A percentile compares a stretch with the other conserved stretches of the same genome.
These are phyloP conservation scores for Phyllosticta paracitricarpa DNA, from an alignment of 2,329 filamentous ascomycete species.

Conservation along the genomic window DNA sequence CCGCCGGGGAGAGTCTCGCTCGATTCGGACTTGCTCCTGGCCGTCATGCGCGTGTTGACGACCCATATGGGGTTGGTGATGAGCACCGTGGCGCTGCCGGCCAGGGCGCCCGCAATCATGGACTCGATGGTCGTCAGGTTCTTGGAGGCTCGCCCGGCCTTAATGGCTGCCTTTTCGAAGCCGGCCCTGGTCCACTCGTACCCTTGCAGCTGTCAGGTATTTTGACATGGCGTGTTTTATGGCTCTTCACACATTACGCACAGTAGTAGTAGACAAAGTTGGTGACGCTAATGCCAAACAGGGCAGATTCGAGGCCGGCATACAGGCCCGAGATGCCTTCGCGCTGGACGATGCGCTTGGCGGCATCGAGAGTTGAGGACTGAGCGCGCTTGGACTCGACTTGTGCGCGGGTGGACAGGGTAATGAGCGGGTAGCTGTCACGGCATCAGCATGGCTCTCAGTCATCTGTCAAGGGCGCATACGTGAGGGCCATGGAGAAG, in stretches of 20 bases:
- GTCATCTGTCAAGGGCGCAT: constrained; percentile 22
- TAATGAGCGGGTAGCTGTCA: constrained; percentile 83
- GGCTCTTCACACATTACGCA: constrained; percentile 4
- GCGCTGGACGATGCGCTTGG: constrained; percentile 77
- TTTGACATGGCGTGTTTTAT: not conserved
- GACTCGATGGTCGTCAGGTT: constrained; percentile 86
- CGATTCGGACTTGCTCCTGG: constrained; percentile 54
- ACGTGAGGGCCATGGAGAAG: constrained; percentile 92
- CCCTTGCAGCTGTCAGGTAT: constrained; percentile 34
- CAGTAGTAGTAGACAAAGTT: constrained; percentile 99
- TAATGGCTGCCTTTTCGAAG: constrained; percentile 68
- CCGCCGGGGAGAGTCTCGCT: constrained; percentile 31
- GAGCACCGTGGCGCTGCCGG: constrained; percentile 86
- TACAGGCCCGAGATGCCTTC: constrained; percentile 87
- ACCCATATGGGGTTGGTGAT: constrained; percentile 99
- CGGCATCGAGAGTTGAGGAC: constrained; percentile 71
- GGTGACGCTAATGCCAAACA: constrained; percentile 96
- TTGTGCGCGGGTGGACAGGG: constrained; percentile 91
- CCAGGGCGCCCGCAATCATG: constrained; percentile 91
- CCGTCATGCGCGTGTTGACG: constrained; percentile 96
- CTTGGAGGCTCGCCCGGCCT: constrained; percentile 61
- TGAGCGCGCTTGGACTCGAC: constrained; percentile 93
- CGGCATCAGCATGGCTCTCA: constrained; percentile 1
- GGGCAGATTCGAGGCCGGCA: constrained; percentile 81
- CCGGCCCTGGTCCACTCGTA: constrained; percentile 92